A percentile compares a stretch with the other conserved stretches of the same genome.
Evolutionary conservation across 805 yeast genomes (phyloP).

Genomic region (Saccharomycopsis vini): DNA sequence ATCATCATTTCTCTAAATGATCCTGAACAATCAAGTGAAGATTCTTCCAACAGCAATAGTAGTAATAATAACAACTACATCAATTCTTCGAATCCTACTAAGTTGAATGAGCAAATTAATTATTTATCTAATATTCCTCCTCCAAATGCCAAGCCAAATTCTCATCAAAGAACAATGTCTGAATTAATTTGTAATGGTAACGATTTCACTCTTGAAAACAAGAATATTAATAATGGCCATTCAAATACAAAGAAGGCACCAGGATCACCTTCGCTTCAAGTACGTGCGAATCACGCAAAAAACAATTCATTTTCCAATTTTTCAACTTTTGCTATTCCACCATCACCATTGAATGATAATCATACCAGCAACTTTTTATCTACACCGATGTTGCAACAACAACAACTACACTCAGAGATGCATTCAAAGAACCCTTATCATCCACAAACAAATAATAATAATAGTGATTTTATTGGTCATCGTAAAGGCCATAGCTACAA

Average conservation of each 20-base stretch:
- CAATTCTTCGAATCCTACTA: background rate
- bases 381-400: background rate
- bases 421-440: no score
- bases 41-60: background rate
- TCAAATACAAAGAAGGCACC: no score
- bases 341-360: constrained; percentile 9
- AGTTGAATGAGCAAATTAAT: constrained; percentile 1
- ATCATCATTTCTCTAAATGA: no score
- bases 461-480: no score
- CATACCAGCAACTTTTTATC: constrained; percentile 1
- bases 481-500: constrained; percentile 5
- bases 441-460: no score
- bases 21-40: background rate
- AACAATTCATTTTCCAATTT: constrained; percentile 2
- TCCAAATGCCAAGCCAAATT: constrained; percentile 5
- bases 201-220: background rate
- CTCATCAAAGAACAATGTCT: constrained; percentile 4
- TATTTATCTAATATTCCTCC: constrained; percentile 10
- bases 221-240: no score
- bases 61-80: background rate
- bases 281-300: constrained; percentile 9
- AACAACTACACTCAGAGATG: no score
- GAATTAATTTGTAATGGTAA: background rate
- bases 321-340: no score
- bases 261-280: no score